These are phyloP conservation scores for Cystofilobasidium capitatum DNA, from an alignment of 768 basidiomycete genomes.

Conservation along the genomic window DNA sequence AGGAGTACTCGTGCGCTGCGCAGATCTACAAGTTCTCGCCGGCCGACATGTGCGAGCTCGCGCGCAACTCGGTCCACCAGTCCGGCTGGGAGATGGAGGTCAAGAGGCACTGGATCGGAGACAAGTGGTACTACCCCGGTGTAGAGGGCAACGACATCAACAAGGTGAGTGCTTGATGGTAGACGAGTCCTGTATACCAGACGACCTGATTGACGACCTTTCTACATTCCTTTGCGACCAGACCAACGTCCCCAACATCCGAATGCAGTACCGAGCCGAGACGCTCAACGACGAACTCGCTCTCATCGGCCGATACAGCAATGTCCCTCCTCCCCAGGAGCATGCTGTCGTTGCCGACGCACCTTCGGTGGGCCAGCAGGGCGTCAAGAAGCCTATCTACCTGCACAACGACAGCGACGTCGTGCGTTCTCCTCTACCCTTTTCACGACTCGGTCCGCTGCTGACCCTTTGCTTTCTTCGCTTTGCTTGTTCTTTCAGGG, in stretches of 20 bases:
- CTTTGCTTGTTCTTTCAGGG: neutral
- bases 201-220: neutral
- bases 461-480: neutral
- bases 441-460: neutral
- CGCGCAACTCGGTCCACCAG: constrained; percentile 93
- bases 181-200: neutral
- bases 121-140: constrained; percentile 86
- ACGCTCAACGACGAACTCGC: constrained; percentile 74
- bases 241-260: constrained; percentile 95
- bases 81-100: constrained; percentile 98
- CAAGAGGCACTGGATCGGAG: constrained; percentile 69
- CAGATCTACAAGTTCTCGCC: constrained; percentile 96
- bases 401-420: neutral
- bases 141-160: constrained; percentile 90
- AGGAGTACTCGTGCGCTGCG: constrained; percentile 96
- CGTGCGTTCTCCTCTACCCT: neutral
- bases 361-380: neutral
- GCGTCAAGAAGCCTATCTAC: constrained; percentile 4
- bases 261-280: constrained; percentile 80
- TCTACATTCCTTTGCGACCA: constrained; percentile 34
- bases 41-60: constrained; percentile 73
- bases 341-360: neutral
- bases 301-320: neutral
- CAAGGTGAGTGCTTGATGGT: constrained; percentile 51
- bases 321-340: no score